These are phyloP conservation scores for Rasamsonia emersonii DNA, from an alignment of 2,329 filamentous ascomycete genomes.

Conservation along the genomic window DNA sequence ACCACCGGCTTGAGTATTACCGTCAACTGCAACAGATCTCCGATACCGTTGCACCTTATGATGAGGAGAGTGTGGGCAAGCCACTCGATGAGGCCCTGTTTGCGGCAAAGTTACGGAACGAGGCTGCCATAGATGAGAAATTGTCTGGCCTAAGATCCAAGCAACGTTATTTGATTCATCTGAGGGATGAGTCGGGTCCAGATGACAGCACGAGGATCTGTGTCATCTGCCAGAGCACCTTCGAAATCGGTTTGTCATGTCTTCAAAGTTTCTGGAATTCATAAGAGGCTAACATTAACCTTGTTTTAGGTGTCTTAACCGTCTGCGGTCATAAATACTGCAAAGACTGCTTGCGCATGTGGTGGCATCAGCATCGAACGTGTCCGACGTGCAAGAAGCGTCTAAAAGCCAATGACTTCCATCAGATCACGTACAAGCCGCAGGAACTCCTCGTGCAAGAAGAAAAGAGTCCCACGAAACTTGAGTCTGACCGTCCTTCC, in stretches of 20 bases:
- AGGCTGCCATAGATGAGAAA: conserved; percentile 47
- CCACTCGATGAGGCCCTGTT: conserved; percentile 46
- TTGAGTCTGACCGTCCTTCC: conserved; percentile 22
- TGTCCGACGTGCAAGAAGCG: conserved; percentile 78
- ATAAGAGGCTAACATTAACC: not conserved
- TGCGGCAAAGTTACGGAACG: conserved; percentile 33
- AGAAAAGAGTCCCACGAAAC: conserved; percentile 25
- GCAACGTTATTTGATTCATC: conserved; percentile 61
- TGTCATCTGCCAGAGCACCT: conserved; percentile 72
- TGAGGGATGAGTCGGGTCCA: conserved; percentile 53
- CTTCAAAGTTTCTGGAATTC: too few species aligned
- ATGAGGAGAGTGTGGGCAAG: conserved; percentile 51
- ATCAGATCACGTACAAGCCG: conserved; percentile 78
- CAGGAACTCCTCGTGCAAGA: conserved; percentile 62
- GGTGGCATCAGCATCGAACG: conserved; percentile 65
- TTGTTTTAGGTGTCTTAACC: conserved; percentile 43
- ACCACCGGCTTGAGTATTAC: conserved; percentile 80
- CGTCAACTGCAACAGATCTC: conserved; percentile 85
- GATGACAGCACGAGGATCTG: conserved; percentile 60
- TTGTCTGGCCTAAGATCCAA: conserved; percentile 61
- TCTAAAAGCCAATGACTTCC: conserved; percentile 60
- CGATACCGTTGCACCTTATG: conserved; percentile 70
- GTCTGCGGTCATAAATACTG: conserved; percentile 90
- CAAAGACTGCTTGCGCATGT: conserved; percentile 72
- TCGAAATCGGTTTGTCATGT: conserved; percentile 63